phyloP scores from a whole-genome alignment of 1,284 basidiomycete genomes.

The Ganoderma resinaceum region DNA sequence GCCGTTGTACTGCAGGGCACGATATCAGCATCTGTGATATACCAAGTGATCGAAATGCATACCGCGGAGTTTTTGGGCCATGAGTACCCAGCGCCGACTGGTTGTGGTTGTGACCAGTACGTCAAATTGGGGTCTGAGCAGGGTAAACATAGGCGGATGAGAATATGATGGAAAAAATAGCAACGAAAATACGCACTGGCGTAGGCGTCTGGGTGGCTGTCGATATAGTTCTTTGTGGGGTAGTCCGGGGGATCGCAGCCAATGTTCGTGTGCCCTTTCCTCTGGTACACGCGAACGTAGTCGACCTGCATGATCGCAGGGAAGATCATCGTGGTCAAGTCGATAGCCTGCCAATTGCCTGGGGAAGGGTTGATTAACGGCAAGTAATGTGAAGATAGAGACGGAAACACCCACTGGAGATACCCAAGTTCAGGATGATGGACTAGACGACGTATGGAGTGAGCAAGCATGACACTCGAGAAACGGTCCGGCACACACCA shows the following conservation, averaged over 20 bases:
- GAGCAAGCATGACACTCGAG: neutral
- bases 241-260: conserved; percentile 63
- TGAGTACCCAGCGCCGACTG: conserved; percentile 37
- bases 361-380: neutral
- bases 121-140: conserved; percentile 38
- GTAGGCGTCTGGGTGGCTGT: conserved; percentile 38
- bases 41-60: neutral
- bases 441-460: conserved; percentile 36
- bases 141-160: neutral
- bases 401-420: conserved; percentile 42
- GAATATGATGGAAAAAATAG: neutral
- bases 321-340: conserved; percentile 46
- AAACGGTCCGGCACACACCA: conserved; percentile 45
- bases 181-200: conserved; percentile 38
- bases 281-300: conserved; percentile 68
- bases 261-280: conserved; percentile 50
- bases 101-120: conserved; percentile 35
- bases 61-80: conserved; percentile 42
- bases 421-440: conserved; percentile 50
- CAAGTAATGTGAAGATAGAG: neutral
- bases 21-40: neutral
- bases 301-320: conserved; percentile 57
- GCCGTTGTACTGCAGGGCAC: conserved; percentile 13
- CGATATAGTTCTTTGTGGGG: conserved; percentile 61
- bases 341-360: conserved; percentile 60